Evolutionary conservation across 2,329 filamentous ascomycete genomes (phyloP).

Genomic region (Sporothrix curviconia): DNA sequence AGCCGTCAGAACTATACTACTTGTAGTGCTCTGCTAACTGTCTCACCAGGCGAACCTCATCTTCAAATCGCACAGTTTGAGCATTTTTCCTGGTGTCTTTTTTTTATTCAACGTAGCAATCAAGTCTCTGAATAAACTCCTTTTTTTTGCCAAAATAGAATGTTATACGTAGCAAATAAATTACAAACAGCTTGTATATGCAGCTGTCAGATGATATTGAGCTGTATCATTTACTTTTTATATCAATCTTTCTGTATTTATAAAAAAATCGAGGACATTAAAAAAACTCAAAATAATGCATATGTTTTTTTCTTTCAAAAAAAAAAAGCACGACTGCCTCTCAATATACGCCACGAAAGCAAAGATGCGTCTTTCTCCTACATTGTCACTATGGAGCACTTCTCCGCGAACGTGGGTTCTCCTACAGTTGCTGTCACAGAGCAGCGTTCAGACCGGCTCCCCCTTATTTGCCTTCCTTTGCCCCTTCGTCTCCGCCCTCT

Average conservation of each 20-base stretch:
- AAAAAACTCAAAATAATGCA: neutral
- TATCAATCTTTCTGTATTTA: neutral
- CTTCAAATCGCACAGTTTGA: neutral
- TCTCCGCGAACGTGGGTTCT: no score
- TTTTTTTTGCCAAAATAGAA: neutral
- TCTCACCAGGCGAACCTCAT: neutral
- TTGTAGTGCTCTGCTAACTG: no score
- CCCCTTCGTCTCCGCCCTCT: neutral
- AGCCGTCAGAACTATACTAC: neutral
- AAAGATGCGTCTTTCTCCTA: no score
- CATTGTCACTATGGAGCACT: no score
- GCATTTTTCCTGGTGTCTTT: neutral
- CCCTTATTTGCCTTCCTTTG: neutral
- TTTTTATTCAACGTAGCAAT: no score
- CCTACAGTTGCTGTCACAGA: constrained; percentile 14
- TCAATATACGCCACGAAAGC: no score
- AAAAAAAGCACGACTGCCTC: neutral
- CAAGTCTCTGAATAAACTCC: neutral
- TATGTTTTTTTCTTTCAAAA: neutral
- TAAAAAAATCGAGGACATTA: neutral
- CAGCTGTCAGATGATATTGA: no score
- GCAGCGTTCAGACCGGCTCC: neutral
- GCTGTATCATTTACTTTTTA: no score
- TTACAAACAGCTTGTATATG: no score
- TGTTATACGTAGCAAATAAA: no score